These are phyloP conservation scores for Fragaria iinumae DNA, from an alignment of 306 rosid genomes.

Conservation along the genomic window DNA sequence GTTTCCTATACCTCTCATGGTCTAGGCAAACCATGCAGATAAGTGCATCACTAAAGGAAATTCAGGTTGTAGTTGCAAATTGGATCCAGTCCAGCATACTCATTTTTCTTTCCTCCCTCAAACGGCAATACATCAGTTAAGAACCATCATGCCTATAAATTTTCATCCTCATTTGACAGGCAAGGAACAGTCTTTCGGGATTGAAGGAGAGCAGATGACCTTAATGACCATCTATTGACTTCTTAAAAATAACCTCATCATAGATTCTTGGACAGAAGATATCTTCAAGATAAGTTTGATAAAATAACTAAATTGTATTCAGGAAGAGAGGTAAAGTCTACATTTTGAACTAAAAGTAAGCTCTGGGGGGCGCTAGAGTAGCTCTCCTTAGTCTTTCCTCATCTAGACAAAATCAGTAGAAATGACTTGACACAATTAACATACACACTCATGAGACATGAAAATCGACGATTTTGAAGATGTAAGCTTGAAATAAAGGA, in stretches of 20 bases:
- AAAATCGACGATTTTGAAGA: background rate
- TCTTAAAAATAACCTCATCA: background rate
- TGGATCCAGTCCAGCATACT: background rate
- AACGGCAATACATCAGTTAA: background rate
- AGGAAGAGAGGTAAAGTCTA: background rate
- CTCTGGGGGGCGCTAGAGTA: background rate
- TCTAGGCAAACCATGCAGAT: background rate
- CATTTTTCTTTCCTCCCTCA: background rate
- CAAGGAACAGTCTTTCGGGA: background rate
- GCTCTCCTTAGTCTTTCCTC: background rate
- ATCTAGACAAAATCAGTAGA: background rate
- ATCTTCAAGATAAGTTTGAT: background rate
- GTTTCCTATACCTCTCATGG: background rate
- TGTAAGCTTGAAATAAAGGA: background rate
- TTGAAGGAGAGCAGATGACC: slow-evolving; percentile 9
- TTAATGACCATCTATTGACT: slow-evolving; percentile 10
- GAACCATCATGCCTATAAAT: background rate
- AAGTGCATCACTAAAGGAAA: background rate
- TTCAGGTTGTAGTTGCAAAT: background rate
- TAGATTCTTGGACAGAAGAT: background rate
- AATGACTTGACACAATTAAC: background rate
- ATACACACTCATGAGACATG: background rate
- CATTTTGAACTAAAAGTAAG: background rate
- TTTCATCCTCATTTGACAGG: background rate
- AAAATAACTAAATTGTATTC: background rate